These are phyloP conservation scores for Murraya paniculata DNA, from an alignment of 345 rosid species.

Conservation along the genomic window DNA sequence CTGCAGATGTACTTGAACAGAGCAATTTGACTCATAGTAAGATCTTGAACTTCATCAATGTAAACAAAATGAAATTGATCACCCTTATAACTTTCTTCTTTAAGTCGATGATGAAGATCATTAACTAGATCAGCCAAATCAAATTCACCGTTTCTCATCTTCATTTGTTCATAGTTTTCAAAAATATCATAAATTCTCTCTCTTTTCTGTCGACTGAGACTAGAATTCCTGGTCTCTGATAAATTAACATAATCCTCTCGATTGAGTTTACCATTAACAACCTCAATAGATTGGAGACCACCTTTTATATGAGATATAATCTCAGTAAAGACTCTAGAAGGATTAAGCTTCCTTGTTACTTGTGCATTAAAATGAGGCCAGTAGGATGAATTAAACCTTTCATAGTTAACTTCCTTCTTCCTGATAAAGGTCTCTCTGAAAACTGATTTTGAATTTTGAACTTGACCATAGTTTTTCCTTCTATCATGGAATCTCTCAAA, in stretches of 20 bases:
- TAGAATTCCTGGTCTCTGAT: slow-evolving; percentile 38
- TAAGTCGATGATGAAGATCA: slow-evolving; percentile 49
- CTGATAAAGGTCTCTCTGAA: slow-evolving; percentile 31
- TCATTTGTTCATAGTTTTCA: slow-evolving; percentile 45
- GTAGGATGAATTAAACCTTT: slow-evolving; percentile 40
- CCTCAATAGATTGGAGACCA: slow-evolving; percentile 25
- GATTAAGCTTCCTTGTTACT: slow-evolving; percentile 37
- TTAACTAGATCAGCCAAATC: slow-evolving; percentile 58
- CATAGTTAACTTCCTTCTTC: slow-evolving; percentile 44
- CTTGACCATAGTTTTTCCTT: slow-evolving; percentile 23
- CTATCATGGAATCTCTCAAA: slow-evolving; percentile 40
- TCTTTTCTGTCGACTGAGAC: slow-evolving; percentile 28
- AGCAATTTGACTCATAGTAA: slow-evolving; percentile 51
- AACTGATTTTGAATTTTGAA: slow-evolving; percentile 20
- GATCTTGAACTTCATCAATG: slow-evolving; percentile 67
- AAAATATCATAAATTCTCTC: slow-evolving; percentile 36
- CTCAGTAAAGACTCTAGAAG: no score
- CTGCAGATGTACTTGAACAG: slow-evolving; percentile 40
- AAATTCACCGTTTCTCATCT: slow-evolving; percentile 38
- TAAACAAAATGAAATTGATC: slow-evolving; percentile 47
- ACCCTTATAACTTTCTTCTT: slow-evolving; percentile 21
- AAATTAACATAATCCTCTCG: slow-evolving; percentile 33
- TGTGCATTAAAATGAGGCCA: slow-evolving; percentile 44
- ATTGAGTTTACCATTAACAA: slow-evolving; percentile 28
- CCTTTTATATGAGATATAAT: no score